Conservation (phyloP, 208 protist species). For the Acanthamoeba royreba region DNA sequence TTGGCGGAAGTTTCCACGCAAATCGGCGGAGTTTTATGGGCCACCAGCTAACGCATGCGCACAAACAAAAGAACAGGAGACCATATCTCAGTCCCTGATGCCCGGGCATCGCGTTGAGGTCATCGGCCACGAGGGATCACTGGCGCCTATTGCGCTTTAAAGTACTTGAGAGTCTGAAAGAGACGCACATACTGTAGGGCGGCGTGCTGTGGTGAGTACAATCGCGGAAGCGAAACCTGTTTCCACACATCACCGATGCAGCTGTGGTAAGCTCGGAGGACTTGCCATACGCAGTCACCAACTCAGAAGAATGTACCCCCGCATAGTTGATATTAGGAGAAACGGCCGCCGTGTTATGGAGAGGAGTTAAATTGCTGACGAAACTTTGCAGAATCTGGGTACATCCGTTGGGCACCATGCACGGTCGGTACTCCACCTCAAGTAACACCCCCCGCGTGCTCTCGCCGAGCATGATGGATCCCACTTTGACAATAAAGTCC, state of each 20-base stretch:
- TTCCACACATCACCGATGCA: not conserved
- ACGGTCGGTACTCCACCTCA: constrained; percentile 7
- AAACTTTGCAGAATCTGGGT: not conserved
- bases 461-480: constrained; percentile 16
- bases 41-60: too few species aligned
- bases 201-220: not conserved
- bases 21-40: too few species aligned
- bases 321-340: not conserved
- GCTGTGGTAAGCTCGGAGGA: not conserved
- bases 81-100: too few species aligned
- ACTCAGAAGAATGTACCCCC: not conserved
- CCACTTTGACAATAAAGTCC: constrained; percentile 8
- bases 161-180: not conserved
- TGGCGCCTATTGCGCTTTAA: not conserved
- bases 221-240: not conserved
- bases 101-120: too few species aligned
- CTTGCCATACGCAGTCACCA: not conserved
- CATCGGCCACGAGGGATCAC: too few species aligned
- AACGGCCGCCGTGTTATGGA: not conserved
- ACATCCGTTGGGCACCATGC: not conserved
- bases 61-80: too few species aligned
- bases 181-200: not conserved
- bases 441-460: not conserved
- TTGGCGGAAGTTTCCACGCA: too few species aligned
- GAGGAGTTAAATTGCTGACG: not conserved